These are phyloP conservation scores for Madurella fahalii DNA, from an alignment of 2,329 filamentous ascomycete species.

Conservation along the genomic window DNA sequence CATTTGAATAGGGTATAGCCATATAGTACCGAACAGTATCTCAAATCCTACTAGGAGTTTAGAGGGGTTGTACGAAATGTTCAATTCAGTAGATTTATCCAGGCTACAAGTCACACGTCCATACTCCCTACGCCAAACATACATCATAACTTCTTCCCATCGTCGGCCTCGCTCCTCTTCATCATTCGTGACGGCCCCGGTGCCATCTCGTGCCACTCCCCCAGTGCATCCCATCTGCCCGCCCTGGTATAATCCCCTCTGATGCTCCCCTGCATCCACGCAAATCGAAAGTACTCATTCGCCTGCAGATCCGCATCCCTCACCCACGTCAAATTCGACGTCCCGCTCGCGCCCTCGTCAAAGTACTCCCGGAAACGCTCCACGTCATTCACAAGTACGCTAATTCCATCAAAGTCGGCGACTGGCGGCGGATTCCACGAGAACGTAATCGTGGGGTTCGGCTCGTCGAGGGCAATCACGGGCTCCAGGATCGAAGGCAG, in stretches of 20 bases:
- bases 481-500: conserved; percentile 53
- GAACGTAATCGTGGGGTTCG: conserved; percentile 55
- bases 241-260: conserved; percentile 72
- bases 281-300: conserved; percentile 76
- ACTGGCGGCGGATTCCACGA: conserved; percentile 46
- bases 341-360: conserved; percentile 45
- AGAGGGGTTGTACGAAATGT: too few species aligned
- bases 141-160: neutral
- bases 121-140: neutral
- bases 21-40: too few species aligned
- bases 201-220: conserved; percentile 63
- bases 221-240: conserved; percentile 62
- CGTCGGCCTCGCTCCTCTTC: conserved; percentile 24
- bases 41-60: too few species aligned
- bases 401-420: conserved; percentile 66
- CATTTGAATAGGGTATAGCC: too few species aligned
- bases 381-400: conserved; percentile 79
- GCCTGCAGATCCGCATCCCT: conserved; percentile 40
- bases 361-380: conserved; percentile 74
- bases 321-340: conserved; percentile 55
- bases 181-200: conserved; percentile 53
- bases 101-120: neutral
- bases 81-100: neutral
- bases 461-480: conserved; percentile 40
- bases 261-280: conserved; percentile 61